phyloP scores from a whole-genome alignment of 139 green algal genomes.

The Chlorella vulgaris region DNA sequence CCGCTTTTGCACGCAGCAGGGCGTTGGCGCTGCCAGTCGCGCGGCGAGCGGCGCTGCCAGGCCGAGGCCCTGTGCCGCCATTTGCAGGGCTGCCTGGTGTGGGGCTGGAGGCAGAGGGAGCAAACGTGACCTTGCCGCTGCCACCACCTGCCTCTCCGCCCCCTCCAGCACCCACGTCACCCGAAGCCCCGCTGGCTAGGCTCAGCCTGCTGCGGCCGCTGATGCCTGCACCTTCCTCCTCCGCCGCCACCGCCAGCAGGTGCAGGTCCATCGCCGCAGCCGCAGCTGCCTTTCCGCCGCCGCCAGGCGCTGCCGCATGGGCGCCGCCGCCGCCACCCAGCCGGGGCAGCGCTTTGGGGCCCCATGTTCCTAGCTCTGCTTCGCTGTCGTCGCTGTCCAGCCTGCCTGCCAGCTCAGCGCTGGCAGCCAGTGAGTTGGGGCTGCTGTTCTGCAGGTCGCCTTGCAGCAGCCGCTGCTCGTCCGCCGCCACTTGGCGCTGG shows the following conservation, averaged over 20 bases:
- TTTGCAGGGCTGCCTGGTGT: not conserved
- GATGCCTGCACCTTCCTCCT: not conserved
- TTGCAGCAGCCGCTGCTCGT: conserved; percentile 78
- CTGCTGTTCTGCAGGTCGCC: conserved; percentile 70
- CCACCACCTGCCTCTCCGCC: not conserved
- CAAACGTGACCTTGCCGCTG: not conserved
- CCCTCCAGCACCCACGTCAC: not conserved
- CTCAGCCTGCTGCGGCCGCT: conserved; percentile 7
- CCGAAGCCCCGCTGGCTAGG: not conserved
- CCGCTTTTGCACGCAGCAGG: not conserved
- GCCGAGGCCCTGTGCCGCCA: not conserved
- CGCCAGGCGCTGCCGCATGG: not conserved
- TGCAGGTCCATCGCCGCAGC: not conserved
- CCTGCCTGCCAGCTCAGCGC: too few species aligned
- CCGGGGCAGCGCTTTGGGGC: not conserved
- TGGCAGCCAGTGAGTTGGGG: not conserved
- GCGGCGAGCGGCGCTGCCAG: conserved; percentile 5
- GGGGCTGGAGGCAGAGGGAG: not conserved
- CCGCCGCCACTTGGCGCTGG: conserved; percentile 75
- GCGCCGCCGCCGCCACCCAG: not conserved
- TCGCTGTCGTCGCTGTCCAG: conserved; percentile 25
- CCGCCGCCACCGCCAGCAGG: conserved; percentile 26
- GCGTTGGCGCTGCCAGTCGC: conserved; percentile 21
- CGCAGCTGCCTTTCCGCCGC: not conserved
- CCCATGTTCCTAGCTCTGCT: not conserved